Evolutionary conservation across 2,329 filamentous ascomycete genomes (phyloP), one percentile per base, ranked within the genome.

Genomic region (Pseudogymnoascus sp.): DNA sequence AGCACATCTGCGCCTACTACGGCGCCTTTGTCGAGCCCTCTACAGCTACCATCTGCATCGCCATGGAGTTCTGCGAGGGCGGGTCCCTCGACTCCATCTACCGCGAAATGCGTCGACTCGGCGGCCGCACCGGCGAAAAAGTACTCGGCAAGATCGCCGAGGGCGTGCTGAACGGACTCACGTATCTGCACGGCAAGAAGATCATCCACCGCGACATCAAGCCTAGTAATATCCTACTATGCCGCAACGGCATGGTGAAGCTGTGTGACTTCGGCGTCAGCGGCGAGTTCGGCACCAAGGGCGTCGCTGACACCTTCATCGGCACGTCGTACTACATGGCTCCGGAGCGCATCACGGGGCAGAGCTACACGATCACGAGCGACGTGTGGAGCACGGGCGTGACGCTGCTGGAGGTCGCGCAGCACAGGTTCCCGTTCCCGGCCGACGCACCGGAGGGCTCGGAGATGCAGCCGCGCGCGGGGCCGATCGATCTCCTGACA

Each of bases 151-250:
- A 97, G 78, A 90, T 99, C 50, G 92, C 95, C 44, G 95, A 97
- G 75, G 95, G 93, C 62, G 93, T 99, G 3, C 80, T 99, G 62
- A 91, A 92, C 70, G 95, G 95, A 24, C 80, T 99, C 65, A 97
- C 93, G 7, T 99, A 99, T 76, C 85, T 99, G 7, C 91, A 97
- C 79, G 88, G 89, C 71, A 89, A 93, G 73, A 95, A 96, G 76
- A 99, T 99, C 76, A 97, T 99, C 71, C 95, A 99, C 76, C 88
- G 95, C 77, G 95, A 99, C 74, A 99, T 99, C 80, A 99, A 99
- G 76, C 95, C 95, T 1, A 96, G 90, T 66, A 99, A 99, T 75
- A 97, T 99, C 70, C 82, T 99, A 21, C 83, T 99, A 31, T 96
- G 92, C 74, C 89, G 93, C 65, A 87, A 90, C 68, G 95, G 95